Percentiles rank a stretch among this genome's conserved stretches.
Conservation (phyloP, 805 yeast species). For the Teunomyces barrocoloradensis region DNA sequence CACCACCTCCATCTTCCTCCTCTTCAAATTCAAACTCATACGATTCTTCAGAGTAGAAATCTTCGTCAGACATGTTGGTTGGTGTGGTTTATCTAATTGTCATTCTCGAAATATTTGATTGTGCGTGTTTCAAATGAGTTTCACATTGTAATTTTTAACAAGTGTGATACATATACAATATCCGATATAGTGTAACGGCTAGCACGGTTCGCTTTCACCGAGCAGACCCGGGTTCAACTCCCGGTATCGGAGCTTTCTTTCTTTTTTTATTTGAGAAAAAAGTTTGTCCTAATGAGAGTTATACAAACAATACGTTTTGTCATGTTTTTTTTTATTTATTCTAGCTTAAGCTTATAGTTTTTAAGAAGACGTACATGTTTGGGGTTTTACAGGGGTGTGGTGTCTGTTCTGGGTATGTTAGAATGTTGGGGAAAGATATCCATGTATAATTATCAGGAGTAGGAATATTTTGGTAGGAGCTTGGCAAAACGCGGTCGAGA, state of each 20-base stretch:
- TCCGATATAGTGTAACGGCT: slow-evolving; percentile 23
- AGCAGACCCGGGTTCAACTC: slow-evolving; percentile 85
- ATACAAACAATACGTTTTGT: not conserved
- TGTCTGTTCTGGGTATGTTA: too few relatives aligned
- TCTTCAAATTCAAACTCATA: slow-evolving; percentile 16
- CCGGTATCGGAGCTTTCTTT: slow-evolving; percentile 64
- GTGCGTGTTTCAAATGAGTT: too few relatives aligned
- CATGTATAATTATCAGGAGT: too few relatives aligned
- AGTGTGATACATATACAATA: not conserved
- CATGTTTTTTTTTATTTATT: too few relatives aligned
- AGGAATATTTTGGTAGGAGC: too few relatives aligned
- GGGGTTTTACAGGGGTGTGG: too few relatives aligned
- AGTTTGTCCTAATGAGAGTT: too few relatives aligned
- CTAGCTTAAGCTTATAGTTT: too few relatives aligned
- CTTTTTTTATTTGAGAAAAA: not conserved
- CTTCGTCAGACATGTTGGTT: slow-evolving; percentile 16
- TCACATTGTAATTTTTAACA: not conserved
- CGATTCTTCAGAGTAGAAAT: slow-evolving; percentile 14
- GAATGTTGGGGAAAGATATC: too few relatives aligned
- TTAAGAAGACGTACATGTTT: too few relatives aligned
- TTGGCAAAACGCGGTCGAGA: too few relatives aligned
- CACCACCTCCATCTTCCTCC: slow-evolving; percentile 12
- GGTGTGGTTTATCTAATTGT: not conserved
- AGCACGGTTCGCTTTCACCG: slow-evolving; percentile 85
- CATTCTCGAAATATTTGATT: not conserved